A percentile compares a stretch with the other conserved stretches of the same genome.
Evolutionary conservation across 2,329 filamentous ascomycete species (phyloP).

Genomic region (Ilyonectria destructans): DNA sequence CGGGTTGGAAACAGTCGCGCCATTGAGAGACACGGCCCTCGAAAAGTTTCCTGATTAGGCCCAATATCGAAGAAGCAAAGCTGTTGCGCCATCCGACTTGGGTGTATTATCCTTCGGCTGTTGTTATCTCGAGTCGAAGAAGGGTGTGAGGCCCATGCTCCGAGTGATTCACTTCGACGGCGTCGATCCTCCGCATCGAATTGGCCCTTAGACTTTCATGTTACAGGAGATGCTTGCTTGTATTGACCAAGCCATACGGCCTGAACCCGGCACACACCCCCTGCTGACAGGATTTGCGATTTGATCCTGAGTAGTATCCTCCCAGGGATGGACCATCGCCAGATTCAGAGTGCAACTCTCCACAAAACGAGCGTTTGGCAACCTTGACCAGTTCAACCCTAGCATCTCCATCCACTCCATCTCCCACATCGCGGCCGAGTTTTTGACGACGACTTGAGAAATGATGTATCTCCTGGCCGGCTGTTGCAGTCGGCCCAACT

Average conservation of each 20-base stretch:
- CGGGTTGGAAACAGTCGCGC: not conserved
- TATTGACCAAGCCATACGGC: conserved; percentile 10
- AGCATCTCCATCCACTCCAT: conserved; percentile 5
- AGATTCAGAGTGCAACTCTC: conserved; percentile 30
- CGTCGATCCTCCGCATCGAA: conserved; percentile 32
- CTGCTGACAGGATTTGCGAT: conserved; percentile 3
- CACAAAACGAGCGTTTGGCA: conserved; percentile 5
- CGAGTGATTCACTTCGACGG: not conserved
- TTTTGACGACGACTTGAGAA: conserved; percentile 16
- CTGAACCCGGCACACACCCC: conserved; percentile 10
- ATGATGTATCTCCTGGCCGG: conserved; percentile 20
- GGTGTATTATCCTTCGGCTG: not conserved
- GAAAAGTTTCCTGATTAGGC: conserved; percentile 16
- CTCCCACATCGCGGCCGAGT: conserved; percentile 12
- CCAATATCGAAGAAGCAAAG: conserved; percentile 7
- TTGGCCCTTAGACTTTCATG: conserved; percentile 8
- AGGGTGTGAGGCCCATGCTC: conserved; percentile 1
- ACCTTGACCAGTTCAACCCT: conserved; percentile 17
- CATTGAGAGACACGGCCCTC: conserved; percentile 5
- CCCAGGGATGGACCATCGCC: not conserved
- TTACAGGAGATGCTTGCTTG: not conserved
- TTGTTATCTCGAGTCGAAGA: not conserved
- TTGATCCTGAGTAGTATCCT: conserved; percentile 12
- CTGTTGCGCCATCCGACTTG: not conserved
- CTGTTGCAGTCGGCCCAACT: conserved; percentile 4